Evolutionary conservation across 805 yeast species (phyloP), one percentile per base, ranked within the genome.

Genomic region (Wickerhamiella alocasiicola): DNA sequence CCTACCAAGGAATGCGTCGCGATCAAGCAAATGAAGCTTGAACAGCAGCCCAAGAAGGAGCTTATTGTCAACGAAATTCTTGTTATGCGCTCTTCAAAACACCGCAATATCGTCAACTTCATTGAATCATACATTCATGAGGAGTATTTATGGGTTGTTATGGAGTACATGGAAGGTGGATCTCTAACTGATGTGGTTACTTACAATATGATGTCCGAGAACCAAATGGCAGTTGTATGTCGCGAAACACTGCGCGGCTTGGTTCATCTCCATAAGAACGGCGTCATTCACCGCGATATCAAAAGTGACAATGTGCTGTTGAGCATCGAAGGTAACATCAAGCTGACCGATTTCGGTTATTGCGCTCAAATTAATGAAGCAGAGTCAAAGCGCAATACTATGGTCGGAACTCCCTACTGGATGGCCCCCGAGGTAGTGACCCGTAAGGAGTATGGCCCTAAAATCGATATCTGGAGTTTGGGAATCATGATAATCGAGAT

Each of bases 371-470:
- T 81, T 46, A 81, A 80, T 27, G 93, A 80, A 49, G 71, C 73
- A 41, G 80, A 81, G 49, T 66, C 81, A 42, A 87, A 88, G 60
- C 76, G 99, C 58, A 85, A 95, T 3, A 91, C 99, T 4, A 84
- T 91, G 94, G 98, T 91, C 13, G 99, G 99, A 12, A 91, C 99
- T 0, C 98, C 99, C 11, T 91, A 91, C 59, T 91, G 99, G 99
- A 91, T 91, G 99, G 99, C 99, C 0, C 99, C 99, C 1, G 99
- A 91, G 60, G 95, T 91, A 41, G 95, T 91, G 20, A 76, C 87
- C 15, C 75, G 93, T 51, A 87, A 85, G 59, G 95, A 87, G 55
- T 91, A 91, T 56, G 98, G 94, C 26, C 91, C 94, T 36, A 87
- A 91, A 57, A 95, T 91, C 32, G 99, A 91, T 62, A 78, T 91